A percentile compares a stretch with the other conserved stretches of the same genome.
Evolutionary conservation across 768 basidiomycete species (phyloP).

Genomic region (Tricholoma sp.): DNA sequence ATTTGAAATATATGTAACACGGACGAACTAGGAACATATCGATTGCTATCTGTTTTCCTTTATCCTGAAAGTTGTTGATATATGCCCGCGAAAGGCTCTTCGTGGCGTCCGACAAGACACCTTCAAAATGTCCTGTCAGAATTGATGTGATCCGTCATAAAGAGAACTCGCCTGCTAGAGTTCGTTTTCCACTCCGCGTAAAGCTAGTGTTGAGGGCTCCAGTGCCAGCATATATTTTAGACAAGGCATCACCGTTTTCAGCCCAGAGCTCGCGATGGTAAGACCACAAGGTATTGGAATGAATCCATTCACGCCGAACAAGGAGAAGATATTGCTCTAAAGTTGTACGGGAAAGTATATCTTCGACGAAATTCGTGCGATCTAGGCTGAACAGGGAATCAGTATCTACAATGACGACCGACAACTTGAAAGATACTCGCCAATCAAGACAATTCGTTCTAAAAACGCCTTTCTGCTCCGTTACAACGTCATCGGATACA

Average conservation of each 20-base stretch:
- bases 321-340: constrained; percentile 81
- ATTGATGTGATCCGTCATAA: constrained; percentile 3
- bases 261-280: constrained; percentile 95
- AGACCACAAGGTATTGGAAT: constrained; percentile 68
- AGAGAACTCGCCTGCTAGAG: constrained; percentile 62
- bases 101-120: constrained; percentile 91
- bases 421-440: constrained; percentile 33
- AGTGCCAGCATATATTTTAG: constrained; percentile 91
- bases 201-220: constrained; percentile 94
- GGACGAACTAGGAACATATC: constrained; percentile 85
- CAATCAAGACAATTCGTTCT: constrained; percentile 95
- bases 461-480: constrained; percentile 89
- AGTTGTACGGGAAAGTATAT: constrained; percentile 80
- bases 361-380: constrained; percentile 96
- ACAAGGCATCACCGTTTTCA: constrained; percentile 91
- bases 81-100: constrained; percentile 96
- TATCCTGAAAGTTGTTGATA: constrained; percentile 97
- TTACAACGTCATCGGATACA: constrained; percentile 62
- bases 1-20: neutral
- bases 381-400: constrained; percentile 60
- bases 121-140: constrained; percentile 28
- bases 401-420: constrained; percentile 1
- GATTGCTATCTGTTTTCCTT: constrained; percentile 88
- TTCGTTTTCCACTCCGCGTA: constrained; percentile 92
- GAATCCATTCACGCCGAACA: constrained; percentile 72